Percentiles rank a stretch among this genome's conserved stretches.
Conservation (phyloP, 352 stramenopile genomes). For the Phytophthora pinifolia region DNA sequence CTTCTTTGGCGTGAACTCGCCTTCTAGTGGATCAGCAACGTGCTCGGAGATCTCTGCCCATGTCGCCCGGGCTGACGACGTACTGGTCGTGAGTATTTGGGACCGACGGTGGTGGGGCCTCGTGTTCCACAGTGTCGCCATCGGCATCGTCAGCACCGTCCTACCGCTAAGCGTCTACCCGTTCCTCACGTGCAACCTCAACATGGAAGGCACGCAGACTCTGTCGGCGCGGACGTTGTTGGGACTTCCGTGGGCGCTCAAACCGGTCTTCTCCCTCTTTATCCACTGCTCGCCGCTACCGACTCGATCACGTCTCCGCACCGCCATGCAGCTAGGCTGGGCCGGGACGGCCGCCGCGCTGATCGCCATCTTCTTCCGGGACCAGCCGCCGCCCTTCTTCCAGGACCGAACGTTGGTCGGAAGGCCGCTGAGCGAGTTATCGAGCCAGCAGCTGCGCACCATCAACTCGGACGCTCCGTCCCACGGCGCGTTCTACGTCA, state of each 20-base stretch:
- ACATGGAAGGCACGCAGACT: conserved; percentile 69
- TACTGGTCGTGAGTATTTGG: conserved; percentile 17
- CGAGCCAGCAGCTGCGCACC: conserved; percentile 21
- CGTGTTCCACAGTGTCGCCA: conserved; percentile 45
- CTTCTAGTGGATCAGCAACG: neutral
- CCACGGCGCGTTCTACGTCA: conserved; percentile 48
- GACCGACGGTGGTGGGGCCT: conserved; percentile 54
- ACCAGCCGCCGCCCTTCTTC: conserved; percentile 53
- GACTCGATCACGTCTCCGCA: conserved; percentile 26
- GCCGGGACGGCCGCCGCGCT: conserved; percentile 30
- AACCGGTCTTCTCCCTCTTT: conserved; percentile 46
- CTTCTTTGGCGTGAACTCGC: conserved; percentile 1
- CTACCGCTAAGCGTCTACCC: conserved; percentile 59
- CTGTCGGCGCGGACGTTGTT: conserved; percentile 52
- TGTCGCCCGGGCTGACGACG: neutral
- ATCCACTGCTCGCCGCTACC: conserved; percentile 36
- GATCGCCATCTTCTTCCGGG: conserved; percentile 35
- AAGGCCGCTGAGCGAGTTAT: conserved; percentile 30
- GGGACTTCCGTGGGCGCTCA: conserved; percentile 51
- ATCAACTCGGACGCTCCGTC: conserved; percentile 47
- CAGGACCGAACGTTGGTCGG: conserved; percentile 30
- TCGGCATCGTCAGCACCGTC: conserved; percentile 55
- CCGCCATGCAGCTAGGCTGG: conserved; percentile 50
- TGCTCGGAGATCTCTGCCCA: neutral
- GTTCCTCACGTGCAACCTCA: conserved; percentile 66